phyloP scores from a whole-genome alignment of 2,329 filamentous ascomycete genomes.

The Cordyceps cateniannulata region DNA sequence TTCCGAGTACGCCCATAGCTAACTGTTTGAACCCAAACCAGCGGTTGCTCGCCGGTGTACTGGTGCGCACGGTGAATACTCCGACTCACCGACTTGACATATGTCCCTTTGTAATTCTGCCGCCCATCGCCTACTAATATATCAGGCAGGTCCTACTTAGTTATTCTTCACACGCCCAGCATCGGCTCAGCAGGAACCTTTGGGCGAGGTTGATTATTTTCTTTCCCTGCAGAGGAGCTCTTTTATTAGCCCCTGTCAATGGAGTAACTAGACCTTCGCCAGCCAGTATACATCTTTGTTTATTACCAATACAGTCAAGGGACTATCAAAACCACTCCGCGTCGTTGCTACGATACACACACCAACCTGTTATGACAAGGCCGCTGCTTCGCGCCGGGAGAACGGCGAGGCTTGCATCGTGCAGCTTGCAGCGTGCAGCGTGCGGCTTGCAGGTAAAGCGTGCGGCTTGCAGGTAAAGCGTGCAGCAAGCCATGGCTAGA shows the following conservation, averaged over 20 bases:
- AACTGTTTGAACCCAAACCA: not conserved
- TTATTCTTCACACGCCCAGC: not conserved
- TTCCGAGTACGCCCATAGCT: not conserved
- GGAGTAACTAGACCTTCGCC: not conserved
- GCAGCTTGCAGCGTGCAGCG: constrained; percentile 7
- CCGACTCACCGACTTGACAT: not conserved
- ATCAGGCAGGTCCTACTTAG: not conserved
- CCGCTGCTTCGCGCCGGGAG: constrained; percentile 7
- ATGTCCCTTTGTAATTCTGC: not conserved
- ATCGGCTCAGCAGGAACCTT: not conserved
- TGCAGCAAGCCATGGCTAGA: constrained; percentile 9
- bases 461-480: not conserved
- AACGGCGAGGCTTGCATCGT: constrained; percentile 12
- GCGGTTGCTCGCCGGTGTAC: not conserved
- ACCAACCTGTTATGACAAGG: not conserved
- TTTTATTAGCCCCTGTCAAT: not conserved
- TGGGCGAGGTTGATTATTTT: not conserved
- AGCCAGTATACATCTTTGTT: not conserved
- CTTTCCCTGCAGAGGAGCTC: not conserved
- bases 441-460: constrained; percentile 3
- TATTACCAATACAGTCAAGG: not conserved
- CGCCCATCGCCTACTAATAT: not conserved
- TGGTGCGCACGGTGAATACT: not conserved
- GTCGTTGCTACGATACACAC: not conserved
- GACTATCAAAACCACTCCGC: not conserved